These are phyloP conservation scores for Phialophora verrucosa DNA, from an alignment of 2,329 filamentous ascomycete species.

Conservation along the genomic window DNA sequence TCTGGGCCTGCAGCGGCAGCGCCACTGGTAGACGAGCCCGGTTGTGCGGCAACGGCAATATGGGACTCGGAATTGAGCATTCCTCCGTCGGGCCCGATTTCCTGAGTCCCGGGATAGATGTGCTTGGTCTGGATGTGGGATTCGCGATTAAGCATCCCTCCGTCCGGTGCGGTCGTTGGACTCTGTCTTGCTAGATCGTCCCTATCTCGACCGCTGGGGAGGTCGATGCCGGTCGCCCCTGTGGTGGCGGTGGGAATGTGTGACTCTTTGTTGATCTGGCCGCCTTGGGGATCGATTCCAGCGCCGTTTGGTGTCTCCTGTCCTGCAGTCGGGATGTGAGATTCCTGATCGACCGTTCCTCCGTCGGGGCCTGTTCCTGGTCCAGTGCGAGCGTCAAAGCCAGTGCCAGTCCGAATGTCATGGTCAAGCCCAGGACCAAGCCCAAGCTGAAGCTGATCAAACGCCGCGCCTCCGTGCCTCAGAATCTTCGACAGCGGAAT, in stretches of 20 bases:
- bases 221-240: neutral
- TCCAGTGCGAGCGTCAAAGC: too few relatives aligned
- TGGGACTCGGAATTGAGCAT: neutral
- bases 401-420: too few relatives aligned
- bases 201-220: neutral
- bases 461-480: slow-evolving; percentile 33
- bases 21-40: neutral
- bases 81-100: slow-evolving; percentile 2
- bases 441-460: slow-evolving; percentile 23
- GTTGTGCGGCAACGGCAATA: neutral
- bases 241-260: slow-evolving; percentile 15
- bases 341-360: slow-evolving; percentile 11
- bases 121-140: neutral
- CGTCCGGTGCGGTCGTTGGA: neutral
- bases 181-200: neutral
- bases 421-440: neutral
- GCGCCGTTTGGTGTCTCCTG: neutral
- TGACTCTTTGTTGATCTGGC: slow-evolving; percentile 26
- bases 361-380: neutral
- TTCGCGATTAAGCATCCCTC: neutral
- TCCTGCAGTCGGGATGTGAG: slow-evolving; percentile 6
- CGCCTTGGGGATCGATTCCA: neutral
- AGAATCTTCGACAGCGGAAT: slow-evolving; percentile 53
- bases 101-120: neutral
- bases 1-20: neutral